A percentile compares a stretch with the other conserved stretches of the same genome.
Conservation (phyloP, 2,329 filamentous ascomycete species). For the Esteya vermicola region DNA sequence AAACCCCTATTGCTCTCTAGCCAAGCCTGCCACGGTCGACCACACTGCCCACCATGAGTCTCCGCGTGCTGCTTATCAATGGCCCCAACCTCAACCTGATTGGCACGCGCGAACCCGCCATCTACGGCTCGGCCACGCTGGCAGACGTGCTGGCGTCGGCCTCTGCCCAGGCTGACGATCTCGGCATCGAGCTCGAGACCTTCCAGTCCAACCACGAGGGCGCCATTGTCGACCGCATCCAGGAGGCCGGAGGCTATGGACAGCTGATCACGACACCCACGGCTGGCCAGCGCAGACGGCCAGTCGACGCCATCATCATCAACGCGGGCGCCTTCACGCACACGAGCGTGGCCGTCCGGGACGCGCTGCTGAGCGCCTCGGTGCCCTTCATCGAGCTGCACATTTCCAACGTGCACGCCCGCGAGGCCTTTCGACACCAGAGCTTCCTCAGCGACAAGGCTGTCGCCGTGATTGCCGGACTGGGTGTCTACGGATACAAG, state of each 20-base stretch:
- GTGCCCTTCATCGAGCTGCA: slow-evolving; percentile 71
- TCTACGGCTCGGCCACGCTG: slow-evolving; percentile 60
- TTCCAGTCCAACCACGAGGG: slow-evolving; percentile 75
- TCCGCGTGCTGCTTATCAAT: slow-evolving; percentile 56
- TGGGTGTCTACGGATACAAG: slow-evolving; percentile 49
- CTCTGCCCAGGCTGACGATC: slow-evolving; percentile 29
- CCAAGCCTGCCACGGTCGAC: too few relatives aligned
- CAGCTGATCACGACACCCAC: not conserved
- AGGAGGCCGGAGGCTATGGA: slow-evolving; percentile 18
- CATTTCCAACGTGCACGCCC: slow-evolving; percentile 57
- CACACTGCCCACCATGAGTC: slow-evolving; percentile 21
- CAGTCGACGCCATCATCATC: slow-evolving; percentile 53
- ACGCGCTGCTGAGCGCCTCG: slow-evolving; percentile 53
- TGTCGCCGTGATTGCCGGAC: slow-evolving; percentile 54
- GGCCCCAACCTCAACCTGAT: slow-evolving; percentile 76
- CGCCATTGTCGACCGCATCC: slow-evolving; percentile 58
- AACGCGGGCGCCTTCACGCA: slow-evolving; percentile 66
- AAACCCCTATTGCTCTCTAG: too few relatives aligned
- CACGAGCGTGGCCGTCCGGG: slow-evolving; percentile 61
- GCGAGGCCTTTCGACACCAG: slow-evolving; percentile 54
- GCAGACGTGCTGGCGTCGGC: slow-evolving; percentile 40
- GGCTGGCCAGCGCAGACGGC: not conserved
- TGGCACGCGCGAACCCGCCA: slow-evolving; percentile 56
- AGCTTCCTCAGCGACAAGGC: slow-evolving; percentile 68
- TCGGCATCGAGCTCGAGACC: slow-evolving; percentile 33